phyloP scores from a whole-genome alignment of 225 moss, liverwort and hornwort genomes.

The Sphagnum contortum region DNA sequence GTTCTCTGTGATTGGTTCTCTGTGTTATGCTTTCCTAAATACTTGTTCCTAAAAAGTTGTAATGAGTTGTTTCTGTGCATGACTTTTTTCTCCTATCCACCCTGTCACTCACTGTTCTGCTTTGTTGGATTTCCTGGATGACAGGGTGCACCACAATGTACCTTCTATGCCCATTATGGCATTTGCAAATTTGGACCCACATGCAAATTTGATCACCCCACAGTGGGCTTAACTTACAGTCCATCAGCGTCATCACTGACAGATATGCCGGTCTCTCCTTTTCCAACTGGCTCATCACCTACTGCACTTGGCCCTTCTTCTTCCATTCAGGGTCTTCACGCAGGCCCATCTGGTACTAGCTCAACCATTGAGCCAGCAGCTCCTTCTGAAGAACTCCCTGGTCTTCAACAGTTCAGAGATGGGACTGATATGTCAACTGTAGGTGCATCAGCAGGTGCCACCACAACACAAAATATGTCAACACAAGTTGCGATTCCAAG shows the following conservation, averaged over 20 bases:
- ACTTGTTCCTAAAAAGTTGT: too few relatives aligned
- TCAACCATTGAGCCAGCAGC: slow-evolving; percentile 45
- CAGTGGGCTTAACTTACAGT: slow-evolving; percentile 73
- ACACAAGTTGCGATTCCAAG: slow-evolving; percentile 44
- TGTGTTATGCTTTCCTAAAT: too few relatives aligned
- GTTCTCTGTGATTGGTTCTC: too few relatives aligned
- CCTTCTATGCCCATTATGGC: slow-evolving; percentile 91
- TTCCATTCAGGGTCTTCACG: slow-evolving; percentile 49
- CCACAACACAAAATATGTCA: slow-evolving; percentile 26
- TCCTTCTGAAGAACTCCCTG: slow-evolving; percentile 51
- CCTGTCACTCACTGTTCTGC: too few relatives aligned
- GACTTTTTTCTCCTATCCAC: too few relatives aligned
- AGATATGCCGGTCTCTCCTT: slow-evolving; percentile 95
- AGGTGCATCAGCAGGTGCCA: slow-evolving; percentile 30
- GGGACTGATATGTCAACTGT: slow-evolving; percentile 45
- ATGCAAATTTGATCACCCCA: slow-evolving; percentile 98
- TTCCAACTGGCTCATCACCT: slow-evolving; percentile 60
- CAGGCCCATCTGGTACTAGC: slow-evolving; percentile 20
- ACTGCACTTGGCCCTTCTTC: slow-evolving; percentile 65
- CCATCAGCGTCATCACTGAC: slow-evolving; percentile 89
- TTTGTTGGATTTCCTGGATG: background rate
- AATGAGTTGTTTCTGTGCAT: too few relatives aligned
- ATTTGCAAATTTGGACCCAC: slow-evolving; percentile 99
- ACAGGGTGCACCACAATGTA: slow-evolving; percentile 92
- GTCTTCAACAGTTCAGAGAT: slow-evolving; percentile 49